A percentile compares a stretch with the other conserved stretches of the same genome.
Conservation (phyloP, 257 asterid species). For the Avicennia marina region DNA sequence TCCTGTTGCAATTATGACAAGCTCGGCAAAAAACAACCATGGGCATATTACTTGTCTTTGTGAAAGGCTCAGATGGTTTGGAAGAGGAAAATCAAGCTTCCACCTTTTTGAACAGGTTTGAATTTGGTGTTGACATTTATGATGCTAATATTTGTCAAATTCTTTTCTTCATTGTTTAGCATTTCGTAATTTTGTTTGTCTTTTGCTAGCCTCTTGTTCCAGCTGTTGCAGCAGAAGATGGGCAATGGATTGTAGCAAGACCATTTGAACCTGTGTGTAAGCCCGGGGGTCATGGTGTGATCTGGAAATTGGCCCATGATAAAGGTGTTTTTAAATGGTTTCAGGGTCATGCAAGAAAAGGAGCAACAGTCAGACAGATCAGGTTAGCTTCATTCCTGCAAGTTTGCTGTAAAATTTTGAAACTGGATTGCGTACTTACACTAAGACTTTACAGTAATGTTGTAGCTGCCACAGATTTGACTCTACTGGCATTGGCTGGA, state of each 20-base stretch:
- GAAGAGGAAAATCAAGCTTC: slow-evolving; percentile 83
- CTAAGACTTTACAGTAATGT: slow-evolving; percentile 74
- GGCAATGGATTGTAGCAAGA: slow-evolving; percentile 71
- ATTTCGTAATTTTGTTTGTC: slow-evolving; percentile 34
- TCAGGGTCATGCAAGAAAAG: slow-evolving; percentile 65
- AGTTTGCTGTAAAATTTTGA: slow-evolving; percentile 14
- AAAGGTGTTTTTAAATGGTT: slow-evolving; percentile 96
- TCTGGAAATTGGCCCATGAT: slow-evolving; percentile 97
- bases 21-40: slow-evolving; percentile 89
- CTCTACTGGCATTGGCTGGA: slow-evolving; percentile 93
- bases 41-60: slow-evolving; percentile 64
- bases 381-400: slow-evolving; percentile 44
- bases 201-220: slow-evolving; percentile 96
- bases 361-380: slow-evolving; percentile 96
- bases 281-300: slow-evolving; percentile 99
- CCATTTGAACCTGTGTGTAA: slow-evolving; percentile 79
- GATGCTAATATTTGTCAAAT: slow-evolving; percentile 7
- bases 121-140: slow-evolving; percentile 16
- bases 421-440: slow-evolving; percentile 31
- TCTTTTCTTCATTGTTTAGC: slow-evolving; percentile 19
- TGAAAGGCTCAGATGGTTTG: slow-evolving; percentile 81
- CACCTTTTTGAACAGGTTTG: slow-evolving; percentile 86
- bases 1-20: slow-evolving; percentile 99
- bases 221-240: slow-evolving; percentile 91
- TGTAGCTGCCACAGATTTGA: slow-evolving; percentile 96